A percentile compares a stretch with the other conserved stretches of the same genome.
These are phyloP conservation scores for Solanum clarkiae DNA, from an alignment of 257 asterid species.

Conservation along the genomic window DNA sequence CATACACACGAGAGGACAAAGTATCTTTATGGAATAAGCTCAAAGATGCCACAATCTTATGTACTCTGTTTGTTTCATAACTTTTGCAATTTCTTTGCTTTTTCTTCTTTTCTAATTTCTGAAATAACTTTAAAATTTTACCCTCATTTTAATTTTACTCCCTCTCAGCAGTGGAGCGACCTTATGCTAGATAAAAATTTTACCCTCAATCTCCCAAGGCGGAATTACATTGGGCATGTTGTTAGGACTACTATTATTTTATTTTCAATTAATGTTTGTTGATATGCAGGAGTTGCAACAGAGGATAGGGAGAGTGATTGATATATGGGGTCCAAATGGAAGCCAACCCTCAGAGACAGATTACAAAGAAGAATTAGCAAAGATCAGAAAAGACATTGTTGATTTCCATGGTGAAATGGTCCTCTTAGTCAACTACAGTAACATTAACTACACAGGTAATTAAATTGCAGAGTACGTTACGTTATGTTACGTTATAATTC, in stretches of 20 bases:
- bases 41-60: not conserved
- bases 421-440: conserved; percentile 73
- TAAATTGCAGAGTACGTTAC: not conserved
- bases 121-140: not conserved
- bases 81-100: not conserved
- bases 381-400: conserved; percentile 70
- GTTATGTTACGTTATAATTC: not conserved
- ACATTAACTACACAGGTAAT: conserved; percentile 37
- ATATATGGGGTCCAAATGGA: conserved; percentile 33
- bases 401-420: conserved; percentile 98
- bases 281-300: conserved; percentile 61
- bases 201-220: too few species aligned
- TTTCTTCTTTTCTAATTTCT: not conserved
- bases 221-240: too few species aligned
- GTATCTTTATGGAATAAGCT: not conserved
- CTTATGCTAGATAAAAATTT: too few species aligned
- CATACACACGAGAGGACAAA: not conserved
- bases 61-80: not conserved
- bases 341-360: conserved; percentile 28
- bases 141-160: too few species aligned
- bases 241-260: too few species aligned
- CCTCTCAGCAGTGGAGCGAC: too few species aligned
- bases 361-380: conserved; percentile 42
- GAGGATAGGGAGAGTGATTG: conserved; percentile 52
- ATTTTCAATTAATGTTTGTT: not conserved